phyloP scores from a whole-genome alignment of 2,329 filamentous ascomycete genomes.

The Hortaea werneckii region DNA sequence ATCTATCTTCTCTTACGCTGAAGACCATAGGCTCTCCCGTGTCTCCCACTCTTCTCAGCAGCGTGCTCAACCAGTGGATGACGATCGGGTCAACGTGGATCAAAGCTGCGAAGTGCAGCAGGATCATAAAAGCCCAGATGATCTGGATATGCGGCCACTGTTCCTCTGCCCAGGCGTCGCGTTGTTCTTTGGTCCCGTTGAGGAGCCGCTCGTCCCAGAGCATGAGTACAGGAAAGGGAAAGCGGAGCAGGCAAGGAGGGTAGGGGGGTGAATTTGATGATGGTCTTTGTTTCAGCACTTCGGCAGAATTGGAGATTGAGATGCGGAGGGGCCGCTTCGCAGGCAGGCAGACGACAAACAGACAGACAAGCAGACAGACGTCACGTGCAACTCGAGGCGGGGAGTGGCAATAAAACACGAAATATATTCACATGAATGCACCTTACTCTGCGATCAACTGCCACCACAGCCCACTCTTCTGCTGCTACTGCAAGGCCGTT shows the following conservation, averaged over 20 bases:
- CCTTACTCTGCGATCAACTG: too few relatives aligned
- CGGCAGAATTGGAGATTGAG: too few relatives aligned
- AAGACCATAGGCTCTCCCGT: constrained; percentile 1
- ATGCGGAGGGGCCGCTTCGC: too few relatives aligned
- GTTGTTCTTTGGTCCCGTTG: constrained; percentile 6
- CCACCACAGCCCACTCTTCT: too few relatives aligned
- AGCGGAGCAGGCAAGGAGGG: too few relatives aligned
- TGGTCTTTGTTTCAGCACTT: not conserved
- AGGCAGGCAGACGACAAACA: too few relatives aligned
- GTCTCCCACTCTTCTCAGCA: constrained; percentile 5
- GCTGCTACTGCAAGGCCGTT: too few relatives aligned
- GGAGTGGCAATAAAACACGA: too few relatives aligned
- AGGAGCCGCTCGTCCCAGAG: constrained; percentile 10
- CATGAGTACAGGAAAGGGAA: constrained; percentile 1
- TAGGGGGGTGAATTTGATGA: not conserved
- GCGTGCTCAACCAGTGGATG: constrained; percentile 10
- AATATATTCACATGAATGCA: too few relatives aligned
- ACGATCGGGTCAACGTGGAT: constrained; percentile 11
- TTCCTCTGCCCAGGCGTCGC: constrained; percentile 9
- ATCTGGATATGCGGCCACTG: constrained; percentile 9
- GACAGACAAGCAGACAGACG: too few relatives aligned
- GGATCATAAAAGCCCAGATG: constrained; percentile 13
- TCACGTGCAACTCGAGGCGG: too few relatives aligned
- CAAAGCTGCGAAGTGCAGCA: constrained; percentile 11
- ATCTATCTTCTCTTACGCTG: constrained; percentile 1